phyloP scores from a whole-genome alignment of 139 green algal species.

The Axilococcus clingmanii region DNA sequence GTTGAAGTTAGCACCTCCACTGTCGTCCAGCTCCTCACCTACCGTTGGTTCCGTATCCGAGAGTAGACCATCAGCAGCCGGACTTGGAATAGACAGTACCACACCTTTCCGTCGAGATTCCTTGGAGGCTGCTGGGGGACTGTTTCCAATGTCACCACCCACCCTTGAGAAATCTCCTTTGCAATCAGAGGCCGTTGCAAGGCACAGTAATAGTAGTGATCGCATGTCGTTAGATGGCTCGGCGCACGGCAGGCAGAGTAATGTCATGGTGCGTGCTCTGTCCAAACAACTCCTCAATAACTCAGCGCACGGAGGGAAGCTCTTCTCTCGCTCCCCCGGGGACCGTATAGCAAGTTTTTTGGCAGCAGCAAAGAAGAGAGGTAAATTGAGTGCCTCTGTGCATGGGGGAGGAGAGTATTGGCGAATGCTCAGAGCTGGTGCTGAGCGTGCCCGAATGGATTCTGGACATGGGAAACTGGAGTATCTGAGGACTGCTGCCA shows the following conservation, averaged over 20 bases:
- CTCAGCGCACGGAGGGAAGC: background rate
- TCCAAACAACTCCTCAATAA: too few species aligned
- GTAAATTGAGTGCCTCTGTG: conserved; percentile 7
- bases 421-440: conserved; percentile 15
- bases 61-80: background rate
- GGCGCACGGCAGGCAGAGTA: too few species aligned
- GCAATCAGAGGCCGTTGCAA: too few species aligned
- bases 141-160: too few species aligned
- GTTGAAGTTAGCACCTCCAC: conserved; percentile 28
- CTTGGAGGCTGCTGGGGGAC: too few species aligned
- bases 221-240: background rate
- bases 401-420: conserved; percentile 27
- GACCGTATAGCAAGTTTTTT: background rate
- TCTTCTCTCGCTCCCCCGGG: background rate
- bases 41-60: background rate
- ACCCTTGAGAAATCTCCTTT: too few species aligned
- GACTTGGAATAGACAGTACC: too few species aligned
- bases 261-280: too few species aligned
- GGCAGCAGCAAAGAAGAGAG: conserved; percentile 6
- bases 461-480: conserved; percentile 13
- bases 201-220: background rate
- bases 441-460: conserved; percentile 15
- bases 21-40: background rate
- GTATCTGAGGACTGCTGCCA: conserved; percentile 23
- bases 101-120: background rate